Evolutionary conservation across 179 eudicot genomes (phyloP), one percentile per base, ranked within the genome.

Genomic region (Heliamphora pulchella): DNA sequence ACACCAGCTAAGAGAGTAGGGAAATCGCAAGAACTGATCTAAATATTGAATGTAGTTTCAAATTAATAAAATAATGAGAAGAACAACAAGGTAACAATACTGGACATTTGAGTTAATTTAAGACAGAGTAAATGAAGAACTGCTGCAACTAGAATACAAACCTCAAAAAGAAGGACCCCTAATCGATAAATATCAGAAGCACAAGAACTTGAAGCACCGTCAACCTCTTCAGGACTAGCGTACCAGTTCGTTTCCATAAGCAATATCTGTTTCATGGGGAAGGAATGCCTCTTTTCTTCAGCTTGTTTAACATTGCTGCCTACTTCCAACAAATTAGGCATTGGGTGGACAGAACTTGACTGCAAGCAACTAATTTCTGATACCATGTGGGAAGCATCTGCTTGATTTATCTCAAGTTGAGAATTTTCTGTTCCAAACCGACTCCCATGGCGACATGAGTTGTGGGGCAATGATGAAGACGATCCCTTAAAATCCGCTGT

Each of bases 91-190:
- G 22, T 13, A 8, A 78, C 59, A 54, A 10, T 31, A 20, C 31
- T 51, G 2, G 17, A 78, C 44, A 66, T 48, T 77, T n/a, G 1
- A 14, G 41, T 20, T 55, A 64, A 39, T n/a, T 47, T 46, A 8
- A 18, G 22, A 22, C 2, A 59, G 8, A 10, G 17, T 2, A 17
- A 44, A 62, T 46, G 43, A 44, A 70, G 62, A 79, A 66, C 31
- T 31, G 31, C 80, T 69, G 63, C 58, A 66, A 46, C 80, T 65
- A 80, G 84, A 67, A 65, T 76, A 84, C 91, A 78, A 62, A 90
- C 99, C 98, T 96, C 99, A 86, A 96, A 96, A 82, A 96, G 99
- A 77, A 96, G 97, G 82, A 91, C 96, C 71, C 99, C 99, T 82
- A 96, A 86, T 79, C 91, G 88, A 86, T 96, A 96, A 77, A 94